Base-by-base conservation (phyloP, 2,329 filamentous ascomycete genomes). In the Fusarium camptoceras region DNA sequence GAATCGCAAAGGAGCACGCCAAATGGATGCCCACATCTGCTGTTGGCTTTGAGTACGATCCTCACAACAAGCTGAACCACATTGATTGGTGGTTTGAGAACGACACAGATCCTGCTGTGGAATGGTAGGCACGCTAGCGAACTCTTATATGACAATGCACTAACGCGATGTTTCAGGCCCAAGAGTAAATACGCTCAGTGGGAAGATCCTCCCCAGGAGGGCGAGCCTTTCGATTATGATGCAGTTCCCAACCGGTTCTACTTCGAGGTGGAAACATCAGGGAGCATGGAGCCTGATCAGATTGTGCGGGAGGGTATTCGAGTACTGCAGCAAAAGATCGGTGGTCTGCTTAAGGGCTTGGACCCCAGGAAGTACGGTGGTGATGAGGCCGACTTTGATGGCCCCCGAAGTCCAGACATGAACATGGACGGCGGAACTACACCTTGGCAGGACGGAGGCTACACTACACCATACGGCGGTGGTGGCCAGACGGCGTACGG, bases 1-100 rank as follows among this genome's bases (percentile, higher is more conserved):
- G 96, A 2, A 98, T 98, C 71, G 94, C 95, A 39, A 99, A 99
- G 85, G 96, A 99, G 80, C 96, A 99, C 81, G 93, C 96, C 12
- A 99, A 99, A 81, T 99, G 96, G 96, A 92, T 94, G 76, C 94
- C 96, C 3, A 95, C 93, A 37, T 88, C 94, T 42, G 96, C 96
- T 6, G 91, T 99, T 42, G 94, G 94, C 25, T 99, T 99, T 78
- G 96, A 99, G 81, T 99, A 99, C 81, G 96, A 99, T 79, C 96
- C 96, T 65, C 92, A 97, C 81, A 99, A 99, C 83, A 98, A 97
- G 83, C 84, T 99, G 71, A 89, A 91, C 72, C 96, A 99, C 81
- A 86, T 96, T 59, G 93, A 97, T 76, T 89, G 97, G 81, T 99
- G 96, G 96, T 98, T 94, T 79, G 96, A 99, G 84, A 82, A 83